phyloP scores from a whole-genome alignment of 2,329 filamentous ascomycete species.

The Paracamarosporium sp. region DNA sequence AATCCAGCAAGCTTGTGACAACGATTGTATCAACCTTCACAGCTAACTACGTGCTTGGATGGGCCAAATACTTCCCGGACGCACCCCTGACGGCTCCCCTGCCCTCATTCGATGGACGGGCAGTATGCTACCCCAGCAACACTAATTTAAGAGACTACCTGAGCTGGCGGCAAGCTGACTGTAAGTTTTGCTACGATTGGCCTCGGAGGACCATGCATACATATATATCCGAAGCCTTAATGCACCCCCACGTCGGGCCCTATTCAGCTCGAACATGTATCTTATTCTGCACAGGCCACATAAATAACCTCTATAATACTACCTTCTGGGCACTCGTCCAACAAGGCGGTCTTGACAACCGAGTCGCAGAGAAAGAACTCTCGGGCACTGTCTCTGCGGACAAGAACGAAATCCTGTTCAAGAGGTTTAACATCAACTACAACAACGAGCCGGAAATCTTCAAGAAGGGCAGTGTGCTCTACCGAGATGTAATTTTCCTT shows the following conservation, averaged over 20 bases:
- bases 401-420: slow-evolving; percentile 96
- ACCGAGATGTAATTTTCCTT: slow-evolving; percentile 70
- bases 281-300: slow-evolving; percentile 69
- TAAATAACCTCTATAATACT: slow-evolving; percentile 98
- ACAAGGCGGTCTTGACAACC: slow-evolving; percentile 74
- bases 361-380: slow-evolving; percentile 81
- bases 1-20: slow-evolving; percentile 80
- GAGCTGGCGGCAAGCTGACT: slow-evolving; percentile 96
- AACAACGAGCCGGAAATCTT: slow-evolving; percentile 94
- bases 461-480: slow-evolving; percentile 91
- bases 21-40: slow-evolving; percentile 94
- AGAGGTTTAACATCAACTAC: slow-evolving; percentile 90
- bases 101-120: slow-evolving; percentile 91
- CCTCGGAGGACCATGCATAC: neutral
- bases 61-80: slow-evolving; percentile 78
- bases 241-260: neutral
- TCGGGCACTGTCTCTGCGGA: slow-evolving; percentile 83
- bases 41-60: slow-evolving; percentile 83
- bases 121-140: slow-evolving; percentile 85
- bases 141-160: slow-evolving; percentile 91
- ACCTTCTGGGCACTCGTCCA: slow-evolving; percentile 92
- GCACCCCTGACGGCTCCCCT: slow-evolving; percentile 73
- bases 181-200: slow-evolving; percentile 59
- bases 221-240: neutral
- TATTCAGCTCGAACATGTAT: neutral